These are phyloP conservation scores for Trichoderma gracile DNA, from an alignment of 2,329 filamentous ascomycete genomes.

Conservation along the genomic window DNA sequence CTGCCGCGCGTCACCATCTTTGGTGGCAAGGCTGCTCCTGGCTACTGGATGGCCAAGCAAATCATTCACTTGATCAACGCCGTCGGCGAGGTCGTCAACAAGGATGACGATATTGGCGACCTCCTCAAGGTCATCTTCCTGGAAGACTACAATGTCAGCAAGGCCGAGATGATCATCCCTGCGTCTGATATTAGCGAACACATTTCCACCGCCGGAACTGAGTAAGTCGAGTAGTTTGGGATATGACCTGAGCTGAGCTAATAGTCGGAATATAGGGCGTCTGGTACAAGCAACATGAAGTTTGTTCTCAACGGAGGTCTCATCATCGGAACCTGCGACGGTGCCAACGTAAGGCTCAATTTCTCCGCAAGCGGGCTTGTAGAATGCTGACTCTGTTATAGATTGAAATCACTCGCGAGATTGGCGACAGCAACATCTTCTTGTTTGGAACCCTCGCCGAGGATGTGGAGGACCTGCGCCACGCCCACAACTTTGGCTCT, in stretches of 20 bases:
- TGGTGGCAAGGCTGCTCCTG: slow-evolving; percentile 94
- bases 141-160: slow-evolving; percentile 99
- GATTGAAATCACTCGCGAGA: slow-evolving; percentile 97
- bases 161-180: slow-evolving; percentile 93
- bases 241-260: slow-evolving; percentile 21
- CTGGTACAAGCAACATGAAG: slow-evolving; percentile 98
- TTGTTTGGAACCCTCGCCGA: slow-evolving; percentile 95
- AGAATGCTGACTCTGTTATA: slow-evolving; percentile 27
- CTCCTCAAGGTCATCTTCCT: slow-evolving; percentile 96
- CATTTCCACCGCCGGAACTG: slow-evolving; percentile 96
- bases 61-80: slow-evolving; percentile 96
- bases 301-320: slow-evolving; percentile 96
- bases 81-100: slow-evolving; percentile 87
- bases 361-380: neutral
- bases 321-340: slow-evolving; percentile 97
- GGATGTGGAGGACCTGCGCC: slow-evolving; percentile 93
- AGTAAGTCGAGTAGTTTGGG: slow-evolving; percentile 50
- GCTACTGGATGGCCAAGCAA: slow-evolving; percentile 99
- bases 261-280: slow-evolving; percentile 48
- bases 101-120: slow-evolving; percentile 87
- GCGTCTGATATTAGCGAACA: slow-evolving; percentile 97
- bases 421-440: slow-evolving; percentile 97
- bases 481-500: slow-evolving; percentile 80
- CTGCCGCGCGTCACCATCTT: slow-evolving; percentile 92
- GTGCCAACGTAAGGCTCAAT: slow-evolving; percentile 75